Percentiles rank a stretch among this genome's conserved stretches.
These are phyloP conservation scores for Hirsutella thompsonii DNA, from an alignment of 2,329 filamentous ascomycete species.

Conservation along the genomic window DNA sequence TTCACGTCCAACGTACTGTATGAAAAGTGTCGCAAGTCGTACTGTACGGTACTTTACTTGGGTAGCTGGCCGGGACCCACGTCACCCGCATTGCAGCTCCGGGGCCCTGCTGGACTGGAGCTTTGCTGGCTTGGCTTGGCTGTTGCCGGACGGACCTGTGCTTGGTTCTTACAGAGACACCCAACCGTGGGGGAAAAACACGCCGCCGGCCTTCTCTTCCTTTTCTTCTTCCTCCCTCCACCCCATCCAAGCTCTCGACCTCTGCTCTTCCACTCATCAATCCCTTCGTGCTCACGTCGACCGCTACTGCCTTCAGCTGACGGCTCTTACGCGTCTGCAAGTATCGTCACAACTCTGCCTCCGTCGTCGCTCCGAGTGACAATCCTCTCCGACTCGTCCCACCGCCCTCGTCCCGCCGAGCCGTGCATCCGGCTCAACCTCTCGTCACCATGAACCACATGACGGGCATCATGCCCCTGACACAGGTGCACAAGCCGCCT, in stretches of 20 bases:
- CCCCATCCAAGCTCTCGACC: neutral
- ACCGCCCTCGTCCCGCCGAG: neutral
- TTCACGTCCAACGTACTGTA: no score
- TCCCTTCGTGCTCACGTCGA: neutral
- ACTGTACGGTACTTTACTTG: no score
- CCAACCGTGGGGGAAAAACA: no score
- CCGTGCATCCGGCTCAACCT: neutral
- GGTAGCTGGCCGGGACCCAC: no score
- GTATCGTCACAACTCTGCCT: neutral
- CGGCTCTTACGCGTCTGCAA: no score
- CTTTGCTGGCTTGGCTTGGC: neutral
- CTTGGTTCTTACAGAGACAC: no score
- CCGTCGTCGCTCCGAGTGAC: neutral
- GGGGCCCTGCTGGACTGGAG: neutral
- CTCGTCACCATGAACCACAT: conserved; percentile 19
- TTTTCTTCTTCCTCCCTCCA: neutral
- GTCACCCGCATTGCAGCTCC: neutral
- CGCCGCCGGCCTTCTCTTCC: neutral
- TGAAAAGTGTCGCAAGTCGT: no score
- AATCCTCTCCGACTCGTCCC: neutral
- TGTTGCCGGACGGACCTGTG: no score
- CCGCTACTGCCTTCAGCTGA: no score
- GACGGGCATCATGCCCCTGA: conserved; percentile 34
- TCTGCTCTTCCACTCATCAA: neutral
- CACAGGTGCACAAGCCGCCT: conserved; percentile 54